Evolutionary conservation across 371 early-diverging fungal species (phyloP).

Genomic region (Rhizomucor pusillus): DNA sequence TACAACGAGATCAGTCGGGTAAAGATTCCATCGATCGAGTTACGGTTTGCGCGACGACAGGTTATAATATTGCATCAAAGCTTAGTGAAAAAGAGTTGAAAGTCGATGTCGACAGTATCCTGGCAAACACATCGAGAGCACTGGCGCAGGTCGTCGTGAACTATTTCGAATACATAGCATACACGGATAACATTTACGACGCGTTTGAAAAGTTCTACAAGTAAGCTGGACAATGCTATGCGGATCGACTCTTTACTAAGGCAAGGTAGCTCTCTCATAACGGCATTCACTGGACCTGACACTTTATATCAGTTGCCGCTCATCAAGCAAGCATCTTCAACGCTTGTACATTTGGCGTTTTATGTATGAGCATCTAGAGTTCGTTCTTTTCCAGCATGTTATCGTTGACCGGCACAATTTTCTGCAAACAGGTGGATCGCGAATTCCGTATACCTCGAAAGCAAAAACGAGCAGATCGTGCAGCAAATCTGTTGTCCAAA

Average conservation of each 20-base stretch:
- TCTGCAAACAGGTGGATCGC: constrained; percentile 7
- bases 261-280: constrained; percentile 2
- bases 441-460: constrained; percentile 8
- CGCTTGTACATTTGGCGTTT: constrained; percentile 16
- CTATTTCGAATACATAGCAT: not conserved
- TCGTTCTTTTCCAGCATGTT: not conserved
- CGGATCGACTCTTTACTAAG: not conserved
- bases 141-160: not conserved
- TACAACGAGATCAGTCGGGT: not conserved
- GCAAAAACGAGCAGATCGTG: constrained; percentile 13
- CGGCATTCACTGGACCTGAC: constrained; percentile 18
- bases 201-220: constrained; percentile 1
- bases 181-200: constrained; percentile 1
- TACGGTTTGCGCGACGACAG: not conserved
- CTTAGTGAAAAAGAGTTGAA: constrained; percentile 1
- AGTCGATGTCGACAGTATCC: not conserved
- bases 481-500: constrained; percentile 18
- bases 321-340: constrained; percentile 10
- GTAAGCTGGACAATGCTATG: not conserved
- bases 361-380: not conserved
- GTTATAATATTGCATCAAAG: not conserved
- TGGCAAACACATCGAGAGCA: not conserved
- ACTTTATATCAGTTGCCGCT: constrained; percentile 11
- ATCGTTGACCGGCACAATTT: too few species aligned
- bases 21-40: not conserved